Evolutionary conservation across 495 filamentous ascomycete genomes (phyloP).

Genomic region (Penicillium macrosclerotiorum): DNA sequence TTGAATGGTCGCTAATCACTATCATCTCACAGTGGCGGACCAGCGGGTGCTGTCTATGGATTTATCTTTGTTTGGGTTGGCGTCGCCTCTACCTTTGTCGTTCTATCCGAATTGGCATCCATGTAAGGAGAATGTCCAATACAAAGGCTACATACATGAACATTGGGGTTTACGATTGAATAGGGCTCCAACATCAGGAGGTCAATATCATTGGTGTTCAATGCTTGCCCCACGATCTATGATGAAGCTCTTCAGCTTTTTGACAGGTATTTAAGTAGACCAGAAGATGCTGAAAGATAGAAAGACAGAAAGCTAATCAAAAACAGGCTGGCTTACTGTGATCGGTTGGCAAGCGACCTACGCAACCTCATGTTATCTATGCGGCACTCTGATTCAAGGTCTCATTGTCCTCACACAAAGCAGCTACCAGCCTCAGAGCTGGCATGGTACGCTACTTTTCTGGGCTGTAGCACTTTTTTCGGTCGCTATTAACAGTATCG

Average conservation of each 20-base stretch:
- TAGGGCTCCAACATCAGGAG: constrained; percentile 49
- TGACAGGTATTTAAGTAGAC: constrained; percentile 43
- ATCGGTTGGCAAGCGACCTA: constrained; percentile 45
- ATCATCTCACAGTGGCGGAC: constrained; percentile 38
- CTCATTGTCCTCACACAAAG: constrained; percentile 34
- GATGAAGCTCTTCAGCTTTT: constrained; percentile 45
- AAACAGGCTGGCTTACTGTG: constrained; percentile 48
- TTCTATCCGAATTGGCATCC: constrained; percentile 42
- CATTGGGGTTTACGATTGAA: not conserved
- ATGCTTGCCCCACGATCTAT: constrained; percentile 43
- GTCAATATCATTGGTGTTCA: constrained; percentile 55
- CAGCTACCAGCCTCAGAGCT: constrained; percentile 34
- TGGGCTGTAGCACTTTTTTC: constrained; percentile 40
- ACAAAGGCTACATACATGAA: not conserved
- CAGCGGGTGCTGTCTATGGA: constrained; percentile 51
- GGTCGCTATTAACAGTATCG: constrained; percentile 39
- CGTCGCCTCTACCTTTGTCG: constrained; percentile 24
- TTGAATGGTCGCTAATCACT: not conserved
- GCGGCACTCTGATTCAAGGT: constrained; percentile 42
- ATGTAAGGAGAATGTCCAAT: constrained; percentile 30
- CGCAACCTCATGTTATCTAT: constrained; percentile 40
- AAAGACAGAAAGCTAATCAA: no score
- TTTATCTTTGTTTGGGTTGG: constrained; percentile 50
- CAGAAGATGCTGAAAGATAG: no score
- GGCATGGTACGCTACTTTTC: constrained; percentile 44